Evolutionary conservation across 176 grass and related monocot species (phyloP).

Genomic region (Ensete ventricosum): DNA sequence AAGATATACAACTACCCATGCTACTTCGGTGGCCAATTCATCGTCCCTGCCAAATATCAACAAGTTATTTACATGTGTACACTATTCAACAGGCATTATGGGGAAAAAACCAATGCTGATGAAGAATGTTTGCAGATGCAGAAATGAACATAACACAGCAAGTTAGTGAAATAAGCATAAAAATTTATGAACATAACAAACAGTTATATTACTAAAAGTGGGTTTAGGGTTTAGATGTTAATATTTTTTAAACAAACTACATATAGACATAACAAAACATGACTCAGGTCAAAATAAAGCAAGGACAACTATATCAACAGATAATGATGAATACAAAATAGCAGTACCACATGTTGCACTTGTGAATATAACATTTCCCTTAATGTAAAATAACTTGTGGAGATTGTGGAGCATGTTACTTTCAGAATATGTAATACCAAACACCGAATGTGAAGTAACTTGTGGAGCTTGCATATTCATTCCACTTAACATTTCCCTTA

Average conservation of each 20-base stretch:
- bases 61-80: conserved; percentile 7
- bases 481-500: background rate
- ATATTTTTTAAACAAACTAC: too few species aligned
- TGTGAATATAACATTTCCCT: too few species aligned
- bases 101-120: background rate
- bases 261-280: too few species aligned
- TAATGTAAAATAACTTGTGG: too few species aligned
- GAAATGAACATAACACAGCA: background rate
- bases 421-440: background rate
- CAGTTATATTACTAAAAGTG: background rate
- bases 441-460: background rate
- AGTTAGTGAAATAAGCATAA: background rate
- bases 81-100: background rate
- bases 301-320: too few species aligned
- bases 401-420: too few species aligned
- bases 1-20: conserved; percentile 92
- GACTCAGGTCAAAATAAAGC: too few species aligned
- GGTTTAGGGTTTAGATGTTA: too few species aligned
- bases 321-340: too few species aligned
- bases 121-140: background rate
- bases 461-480: background rate
- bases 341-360: too few species aligned
- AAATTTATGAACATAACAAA: background rate
- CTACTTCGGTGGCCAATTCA: conserved; percentile 82
- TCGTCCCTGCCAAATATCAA: conserved; percentile 55